Conservation (phyloP, 257 asterid genomes). For the Mentha longifolia region DNA sequence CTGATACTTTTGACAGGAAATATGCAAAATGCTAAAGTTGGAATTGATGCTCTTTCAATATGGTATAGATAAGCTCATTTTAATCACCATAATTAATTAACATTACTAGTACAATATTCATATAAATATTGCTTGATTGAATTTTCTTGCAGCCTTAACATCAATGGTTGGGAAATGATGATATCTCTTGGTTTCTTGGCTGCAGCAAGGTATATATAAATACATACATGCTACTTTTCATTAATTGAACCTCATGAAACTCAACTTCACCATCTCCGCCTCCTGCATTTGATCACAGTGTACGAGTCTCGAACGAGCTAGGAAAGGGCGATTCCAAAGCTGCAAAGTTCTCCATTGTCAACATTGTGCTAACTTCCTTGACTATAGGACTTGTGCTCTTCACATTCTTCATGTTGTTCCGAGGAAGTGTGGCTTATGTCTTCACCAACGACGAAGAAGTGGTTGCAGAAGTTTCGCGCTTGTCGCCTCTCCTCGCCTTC, state of each 20-base stretch:
- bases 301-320: conserved; percentile 70
- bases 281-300: conserved; percentile 38
- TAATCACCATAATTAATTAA: no score
- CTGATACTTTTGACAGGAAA: conserved; percentile 62
- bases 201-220: conserved; percentile 59
- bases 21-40: conserved; percentile 59
- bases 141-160: conserved; percentile 51
- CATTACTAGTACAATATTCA: no score
- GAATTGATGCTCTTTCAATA: conserved; percentile 66
- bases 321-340: conserved; percentile 66
- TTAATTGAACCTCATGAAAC: no score
- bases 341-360: conserved; percentile 56
- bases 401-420: conserved; percentile 53
- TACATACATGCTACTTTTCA: no score
- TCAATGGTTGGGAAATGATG: conserved; percentile 81
- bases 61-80: no score
- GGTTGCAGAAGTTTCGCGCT: conserved; percentile 48
- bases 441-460: conserved; percentile 55
- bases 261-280: no score
- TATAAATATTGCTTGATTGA: no score
- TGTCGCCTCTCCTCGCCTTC: conserved; percentile 69
- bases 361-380: conserved; percentile 7
- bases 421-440: conserved; percentile 56
- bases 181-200: conserved; percentile 68
- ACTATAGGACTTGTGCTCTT: conserved; percentile 48